Evolutionary conservation across 305 asterid genomes (phyloP), one percentile per base, ranked within the genome.

Genomic region (Stenogyne calaminthoides): DNA sequence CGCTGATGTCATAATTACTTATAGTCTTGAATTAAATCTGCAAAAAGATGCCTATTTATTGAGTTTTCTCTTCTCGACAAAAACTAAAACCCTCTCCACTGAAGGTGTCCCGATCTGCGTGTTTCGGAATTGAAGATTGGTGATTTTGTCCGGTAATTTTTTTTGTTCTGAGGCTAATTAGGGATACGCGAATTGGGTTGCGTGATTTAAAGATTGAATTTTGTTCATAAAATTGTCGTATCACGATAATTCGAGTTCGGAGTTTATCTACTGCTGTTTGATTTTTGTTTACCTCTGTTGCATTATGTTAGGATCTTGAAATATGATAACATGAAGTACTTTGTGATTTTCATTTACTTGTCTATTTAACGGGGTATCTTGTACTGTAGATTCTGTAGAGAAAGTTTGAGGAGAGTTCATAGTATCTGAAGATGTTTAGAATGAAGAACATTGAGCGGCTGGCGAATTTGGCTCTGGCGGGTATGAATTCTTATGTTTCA

Each of bases 401-500:
- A 60, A 8, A 64, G 44, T 59, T 56, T 69, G 39, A 70, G 78
- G 77, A 51, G 54, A 44, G 64, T 29, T 58, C 73, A 56, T 62
- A 56, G 51, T 55, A 37, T 51, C 11, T 64, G 57, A 64, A 60
- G 75, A 52, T 25, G 2, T 83, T 73, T 57, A 79, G 67, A 73
- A 93, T 89, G 96, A 91, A 83, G 96, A 89, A 81, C 73, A 25
- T 72, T 22, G 97, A 93, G 84, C 88, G 93, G 64, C 67, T 93
- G 27, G 96, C 95, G 29, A 93, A 88, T 84, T 69, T 89, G 82
- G 94, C 92, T 66, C 80, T 93, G 69, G 96, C 97, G 82, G 98
- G 97, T 91, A 76, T 27, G 42, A 29, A 58, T 39, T 72, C 3
- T 74, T 36, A 69, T 68, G 58, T 22, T 40, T 63, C 10, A 20